phyloP scores from a whole-genome alignment of 139 green algal species.

The Chlamydomonas incerta region DNA sequence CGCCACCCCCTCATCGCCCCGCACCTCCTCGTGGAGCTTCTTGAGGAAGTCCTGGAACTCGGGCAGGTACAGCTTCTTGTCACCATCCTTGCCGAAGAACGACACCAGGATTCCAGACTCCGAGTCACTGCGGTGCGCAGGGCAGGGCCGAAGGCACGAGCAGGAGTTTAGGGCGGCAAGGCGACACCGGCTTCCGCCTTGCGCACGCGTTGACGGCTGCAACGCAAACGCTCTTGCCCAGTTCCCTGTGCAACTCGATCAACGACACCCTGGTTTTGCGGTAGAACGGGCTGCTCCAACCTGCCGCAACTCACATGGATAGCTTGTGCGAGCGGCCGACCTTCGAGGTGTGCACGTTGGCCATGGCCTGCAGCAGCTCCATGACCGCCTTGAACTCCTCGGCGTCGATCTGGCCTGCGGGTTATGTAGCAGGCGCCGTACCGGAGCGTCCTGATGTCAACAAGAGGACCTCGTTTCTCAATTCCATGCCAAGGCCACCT shows the following conservation, averaged over 20 bases:
- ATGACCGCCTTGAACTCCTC: conserved; percentile 65
- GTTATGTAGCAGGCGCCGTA: no score
- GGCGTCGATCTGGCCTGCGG: conserved; percentile 53
- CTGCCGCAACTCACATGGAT: background rate
- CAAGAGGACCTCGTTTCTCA: no score
- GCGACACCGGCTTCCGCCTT: no score
- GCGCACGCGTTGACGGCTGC: no score
- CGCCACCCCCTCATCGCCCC: background rate
- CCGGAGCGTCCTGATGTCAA: no score
- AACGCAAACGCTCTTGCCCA: no score
- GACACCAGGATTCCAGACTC: conserved; percentile 27
- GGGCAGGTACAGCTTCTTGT: conserved; percentile 61
- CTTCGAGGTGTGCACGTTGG: conserved; percentile 14
- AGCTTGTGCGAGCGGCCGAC: conserved; percentile 8
- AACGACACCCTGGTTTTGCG: no score
- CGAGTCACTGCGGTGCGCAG: background rate
- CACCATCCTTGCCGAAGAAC: conserved; percentile 75
- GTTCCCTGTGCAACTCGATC: no score
- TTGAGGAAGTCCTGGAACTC: conserved; percentile 75
- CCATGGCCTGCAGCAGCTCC: conserved; percentile 44
- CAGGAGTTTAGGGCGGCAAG: no score
- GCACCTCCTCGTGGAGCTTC: conserved; percentile 49
- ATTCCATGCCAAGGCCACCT: no score
- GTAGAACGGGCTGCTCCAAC: no score
- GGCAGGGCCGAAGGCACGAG: background rate